Evolutionary conservation across 331 rosid species (phyloP), one percentile per base, ranked within the genome.

Genomic region (Acacia pycnantha): DNA sequence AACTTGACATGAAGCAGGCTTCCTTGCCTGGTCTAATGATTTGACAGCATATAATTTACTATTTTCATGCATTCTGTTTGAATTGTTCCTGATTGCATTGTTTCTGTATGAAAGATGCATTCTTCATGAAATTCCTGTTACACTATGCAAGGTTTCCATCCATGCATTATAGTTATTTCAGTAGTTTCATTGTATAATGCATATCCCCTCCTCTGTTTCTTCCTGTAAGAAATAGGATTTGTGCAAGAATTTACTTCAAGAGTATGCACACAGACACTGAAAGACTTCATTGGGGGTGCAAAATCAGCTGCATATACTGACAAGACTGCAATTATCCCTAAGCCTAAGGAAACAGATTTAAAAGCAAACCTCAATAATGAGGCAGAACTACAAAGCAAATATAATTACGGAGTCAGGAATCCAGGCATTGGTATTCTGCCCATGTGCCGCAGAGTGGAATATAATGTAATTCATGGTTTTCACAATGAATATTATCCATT

Each of bases 171-270:
- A 26, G 47, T 78, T 74, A 37, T 65, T 56, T 29, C 29, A 70
- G 54, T 41, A 70, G 54, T 41, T 53, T 74, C 70, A 61, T 62
- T 77, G 11, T 41, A 14, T 68, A 51, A 70, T 77, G 11, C 31
- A 19, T 73, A 61, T 77, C 81, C 71, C 74, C 53, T 81, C 84
- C 66, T 22, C 61, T 67, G 77, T 79, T 81, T 82, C 51, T 82
- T 85, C 72, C 90, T 91, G 97, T 93, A 93, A 80, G 98, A 93
- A 85, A 93, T 93, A 56, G 98, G 98, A 82, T 82, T 92, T 3
- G 6, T 93, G 94, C 97, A 95, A 90, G 84, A 95, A 93, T 88
- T 86, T 92, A 84, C 98, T 93, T 73, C 97, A 92, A 85, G 97
- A 95, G 83, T 90, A 90, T 83, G 98, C 96, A 6, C 98, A 48